These are phyloP conservation scores for Phaeosphaeria sp. DNA, from an alignment of 2,329 filamentous ascomycete species.

Conservation along the genomic window DNA sequence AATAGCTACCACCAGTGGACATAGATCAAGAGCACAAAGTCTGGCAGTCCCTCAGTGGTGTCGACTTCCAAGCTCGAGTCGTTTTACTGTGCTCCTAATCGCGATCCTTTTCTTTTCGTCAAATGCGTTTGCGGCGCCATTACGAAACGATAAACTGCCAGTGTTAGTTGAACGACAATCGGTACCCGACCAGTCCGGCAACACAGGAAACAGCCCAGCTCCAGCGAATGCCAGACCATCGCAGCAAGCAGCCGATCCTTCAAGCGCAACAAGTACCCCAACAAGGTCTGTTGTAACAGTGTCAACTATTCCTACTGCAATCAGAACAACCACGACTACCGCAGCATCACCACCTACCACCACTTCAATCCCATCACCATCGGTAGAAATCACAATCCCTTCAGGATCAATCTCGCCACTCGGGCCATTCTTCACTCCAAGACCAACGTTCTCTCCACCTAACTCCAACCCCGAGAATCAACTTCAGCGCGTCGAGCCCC, in stretches of 20 bases:
- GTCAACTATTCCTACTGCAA: background rate
- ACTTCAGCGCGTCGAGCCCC: constrained; percentile 6
- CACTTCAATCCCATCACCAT: background rate
- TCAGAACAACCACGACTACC: background rate
- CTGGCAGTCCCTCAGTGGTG: constrained; percentile 12
- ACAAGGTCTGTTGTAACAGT: constrained; percentile 4
- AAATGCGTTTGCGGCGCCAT: constrained; percentile 9
- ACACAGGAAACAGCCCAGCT: constrained; percentile 27
- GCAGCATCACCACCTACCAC: background rate
- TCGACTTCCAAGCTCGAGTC: constrained; percentile 14
- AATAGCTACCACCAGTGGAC: background rate
- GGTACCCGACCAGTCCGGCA: constrained; percentile 27
- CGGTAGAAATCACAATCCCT: background rate
- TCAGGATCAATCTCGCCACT: background rate
- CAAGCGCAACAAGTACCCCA: background rate
- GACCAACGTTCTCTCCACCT: background rate
- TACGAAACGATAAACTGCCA: constrained; percentile 1
- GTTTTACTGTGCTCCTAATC: constrained; percentile 8
- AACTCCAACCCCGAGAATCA: constrained; percentile 2
- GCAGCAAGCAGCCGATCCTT: background rate
- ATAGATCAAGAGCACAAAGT: background rate
- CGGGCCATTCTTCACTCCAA: background rate
- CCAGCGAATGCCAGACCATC: constrained; percentile 10
- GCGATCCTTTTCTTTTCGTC: constrained; percentile 7
- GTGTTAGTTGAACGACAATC: constrained; percentile 23